A percentile compares a stretch with the other conserved stretches of the same genome.
These are phyloP conservation scores for Tympanopsis confertula DNA, from an alignment of 2,329 filamentous ascomycete genomes.

Conservation along the genomic window DNA sequence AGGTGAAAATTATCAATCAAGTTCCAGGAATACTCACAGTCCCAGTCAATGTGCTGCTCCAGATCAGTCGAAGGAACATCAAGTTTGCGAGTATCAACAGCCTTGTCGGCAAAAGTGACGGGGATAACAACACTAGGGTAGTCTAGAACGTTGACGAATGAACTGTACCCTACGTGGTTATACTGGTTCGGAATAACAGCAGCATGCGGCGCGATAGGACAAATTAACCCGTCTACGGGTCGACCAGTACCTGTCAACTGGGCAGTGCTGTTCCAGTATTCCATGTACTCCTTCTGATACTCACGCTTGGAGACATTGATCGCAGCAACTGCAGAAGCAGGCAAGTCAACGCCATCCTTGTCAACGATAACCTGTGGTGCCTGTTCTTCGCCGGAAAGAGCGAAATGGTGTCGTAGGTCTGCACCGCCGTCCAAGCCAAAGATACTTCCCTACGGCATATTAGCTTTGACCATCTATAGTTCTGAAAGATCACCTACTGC, in stretches of 20 bases:
- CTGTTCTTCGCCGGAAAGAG: background rate
- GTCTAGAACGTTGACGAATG: background rate
- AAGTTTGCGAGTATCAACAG: background rate
- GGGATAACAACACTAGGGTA: background rate
- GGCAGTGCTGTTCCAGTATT: slow-evolving; percentile 1
- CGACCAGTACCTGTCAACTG: background rate
- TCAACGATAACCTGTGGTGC: background rate
- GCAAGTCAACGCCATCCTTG: background rate
- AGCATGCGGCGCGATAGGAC: background rate
- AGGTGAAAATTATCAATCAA: background rate
- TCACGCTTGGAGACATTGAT: background rate
- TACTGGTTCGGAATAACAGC: background rate
- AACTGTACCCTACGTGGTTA: background rate
- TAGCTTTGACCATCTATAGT: no score
- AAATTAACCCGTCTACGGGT: background rate
- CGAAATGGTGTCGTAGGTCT: background rate
- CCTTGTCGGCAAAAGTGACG: background rate
- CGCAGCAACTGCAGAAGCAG: background rate
- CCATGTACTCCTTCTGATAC: background rate
- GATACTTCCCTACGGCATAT: no score
- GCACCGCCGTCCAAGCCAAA: background rate
- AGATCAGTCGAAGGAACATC: background rate
- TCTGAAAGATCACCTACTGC: no score
- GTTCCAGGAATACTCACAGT: background rate
- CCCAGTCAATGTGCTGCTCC: background rate